Evolutionary conservation across 1,139 yeast genomes (phyloP).

Genomic region (Suhomyces guaymorum): DNA sequence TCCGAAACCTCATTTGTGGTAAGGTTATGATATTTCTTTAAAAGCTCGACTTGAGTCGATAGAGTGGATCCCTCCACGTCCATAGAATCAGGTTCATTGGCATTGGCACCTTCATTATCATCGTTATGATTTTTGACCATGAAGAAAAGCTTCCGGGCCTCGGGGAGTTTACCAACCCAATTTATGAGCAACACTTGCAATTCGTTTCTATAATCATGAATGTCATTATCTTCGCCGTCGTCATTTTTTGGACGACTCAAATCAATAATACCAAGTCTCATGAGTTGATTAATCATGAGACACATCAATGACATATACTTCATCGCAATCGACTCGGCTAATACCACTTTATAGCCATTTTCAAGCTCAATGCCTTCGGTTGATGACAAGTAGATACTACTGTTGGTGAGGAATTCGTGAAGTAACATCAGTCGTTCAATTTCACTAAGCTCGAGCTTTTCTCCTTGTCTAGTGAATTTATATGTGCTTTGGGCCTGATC

Average conservation of each 20-base stretch:
- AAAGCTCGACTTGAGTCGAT: slow-evolving; percentile 12
- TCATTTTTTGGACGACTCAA: slow-evolving; percentile 25
- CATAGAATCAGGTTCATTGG: slow-evolving; percentile 4
- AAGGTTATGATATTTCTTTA: slow-evolving; percentile 15
- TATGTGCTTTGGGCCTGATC: slow-evolving; percentile 29
- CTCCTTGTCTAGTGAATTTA: slow-evolving; percentile 56
- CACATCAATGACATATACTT: slow-evolving; percentile 58
- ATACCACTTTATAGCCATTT: slow-evolving; percentile 35
- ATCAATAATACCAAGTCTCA: slow-evolving; percentile 45
- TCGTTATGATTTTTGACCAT: slow-evolving; percentile 27
- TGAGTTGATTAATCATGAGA: slow-evolving; percentile 56
- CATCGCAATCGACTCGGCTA: slow-evolving; percentile 45
- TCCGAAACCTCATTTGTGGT: slow-evolving; percentile 15
- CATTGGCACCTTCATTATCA: slow-evolving; percentile 9
- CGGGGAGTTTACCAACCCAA: slow-evolving; percentile 57
- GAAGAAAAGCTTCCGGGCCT: slow-evolving; percentile 43
- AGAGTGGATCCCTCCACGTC: background rate
- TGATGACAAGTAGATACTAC: slow-evolving; percentile 51
- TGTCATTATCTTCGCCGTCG: slow-evolving; percentile 14
- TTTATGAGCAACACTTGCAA: slow-evolving; percentile 57
- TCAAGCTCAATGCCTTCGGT: slow-evolving; percentile 37
- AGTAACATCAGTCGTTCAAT: slow-evolving; percentile 66
- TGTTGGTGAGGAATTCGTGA: slow-evolving; percentile 64
- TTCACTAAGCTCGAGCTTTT: slow-evolving; percentile 46
- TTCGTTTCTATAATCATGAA: slow-evolving; percentile 54